Base-by-base conservation (phyloP, 2,329 filamentous ascomycete genomes). In the Colletotrichum magnum region DNA sequence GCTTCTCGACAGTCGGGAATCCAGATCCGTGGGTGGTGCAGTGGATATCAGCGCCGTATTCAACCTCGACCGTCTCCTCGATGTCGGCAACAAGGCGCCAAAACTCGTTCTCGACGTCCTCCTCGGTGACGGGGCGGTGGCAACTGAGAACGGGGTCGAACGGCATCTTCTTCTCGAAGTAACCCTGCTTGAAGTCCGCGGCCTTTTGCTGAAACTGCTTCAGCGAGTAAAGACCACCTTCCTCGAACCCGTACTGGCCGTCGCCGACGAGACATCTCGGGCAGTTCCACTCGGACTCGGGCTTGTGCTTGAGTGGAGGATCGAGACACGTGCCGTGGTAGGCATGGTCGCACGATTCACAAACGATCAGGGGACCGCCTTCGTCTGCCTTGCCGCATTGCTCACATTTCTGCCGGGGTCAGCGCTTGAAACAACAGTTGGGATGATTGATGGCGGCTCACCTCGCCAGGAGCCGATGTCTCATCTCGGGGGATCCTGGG, bases 21-120 rank as follows among this genome's bases (percentile, higher is more conserved):
- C 95, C 96, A 72, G 95, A 98, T 9, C 96, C 96, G 77, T 99
- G 96, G 0, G 96, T 99, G 0, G 96, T 98, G 59, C 95, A 98
- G 79, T 99, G 96, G 61, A 99, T 98, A 76, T 99, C 96, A 10
- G 96, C 96, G 47, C 96, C 96, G 76, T 99, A 99, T 77, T 99
- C 96, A 2, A 99, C 96, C 79, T 98, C 96, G 1, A 98, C 95
- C 0, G 94, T 97, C 79, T 98, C 96, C 71, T 97, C 95, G 58
- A 98, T 87, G 75, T 95, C 97, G 56, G 96, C 94, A 0, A 98
- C 96, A 9, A 98, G 87, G 74, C 94, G 90, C 96, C 96, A 99
- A 79, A 99, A 99, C 77, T 99, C 96, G 21, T 91, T 90, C 81
- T 99, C 96, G 4, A 99, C 94, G 73, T 98, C 96, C 71, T 98